These are phyloP conservation scores for Suhomyces choctaworum DNA, from an alignment of 1,139 yeast species.

Conservation along the genomic window DNA sequence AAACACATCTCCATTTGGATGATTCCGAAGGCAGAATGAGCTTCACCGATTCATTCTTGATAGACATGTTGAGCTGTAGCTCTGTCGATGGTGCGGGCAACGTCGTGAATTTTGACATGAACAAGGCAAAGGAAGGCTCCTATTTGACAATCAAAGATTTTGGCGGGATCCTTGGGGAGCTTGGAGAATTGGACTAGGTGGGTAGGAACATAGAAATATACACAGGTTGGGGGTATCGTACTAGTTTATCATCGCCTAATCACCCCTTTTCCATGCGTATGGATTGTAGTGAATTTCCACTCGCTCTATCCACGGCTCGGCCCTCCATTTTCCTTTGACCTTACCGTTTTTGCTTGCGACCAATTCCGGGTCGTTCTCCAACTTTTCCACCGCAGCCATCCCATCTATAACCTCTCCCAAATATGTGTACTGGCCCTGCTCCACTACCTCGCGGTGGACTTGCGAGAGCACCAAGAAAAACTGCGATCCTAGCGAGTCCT, in stretches of 20 bases:
- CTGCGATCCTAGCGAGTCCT: constrained; percentile 22
- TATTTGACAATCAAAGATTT: constrained; percentile 41
- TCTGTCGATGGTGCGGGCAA: constrained; percentile 30
- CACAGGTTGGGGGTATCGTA: too few relatives aligned
- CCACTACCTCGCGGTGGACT: constrained; percentile 14
- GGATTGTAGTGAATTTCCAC: constrained; percentile 24
- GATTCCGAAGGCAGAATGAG: constrained; percentile 16
- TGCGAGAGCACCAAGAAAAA: constrained; percentile 23
- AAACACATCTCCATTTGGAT: constrained; percentile 29
- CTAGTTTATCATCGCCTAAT: too few relatives aligned
- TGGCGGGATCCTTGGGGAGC: constrained; percentile 43
- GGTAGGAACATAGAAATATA: not conserved
- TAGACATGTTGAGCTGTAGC: constrained; percentile 48
- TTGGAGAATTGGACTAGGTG: constrained; percentile 37
- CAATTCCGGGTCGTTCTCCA: constrained; percentile 17
- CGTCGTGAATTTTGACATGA: constrained; percentile 33
- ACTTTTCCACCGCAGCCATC: constrained; percentile 17
- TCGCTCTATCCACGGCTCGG: constrained; percentile 19
- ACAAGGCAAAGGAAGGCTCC: constrained; percentile 29
- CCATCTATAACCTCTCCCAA: constrained; percentile 26
- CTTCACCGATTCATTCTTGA: constrained; percentile 37
- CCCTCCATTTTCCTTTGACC: constrained; percentile 24
- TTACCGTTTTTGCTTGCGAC: constrained; percentile 22
- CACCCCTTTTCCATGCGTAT: constrained; percentile 10
- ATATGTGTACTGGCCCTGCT: constrained; percentile 16